Base-by-base conservation (phyloP, 108 stramenopile species). In the Cyclostephanos tholiformis region DNA sequence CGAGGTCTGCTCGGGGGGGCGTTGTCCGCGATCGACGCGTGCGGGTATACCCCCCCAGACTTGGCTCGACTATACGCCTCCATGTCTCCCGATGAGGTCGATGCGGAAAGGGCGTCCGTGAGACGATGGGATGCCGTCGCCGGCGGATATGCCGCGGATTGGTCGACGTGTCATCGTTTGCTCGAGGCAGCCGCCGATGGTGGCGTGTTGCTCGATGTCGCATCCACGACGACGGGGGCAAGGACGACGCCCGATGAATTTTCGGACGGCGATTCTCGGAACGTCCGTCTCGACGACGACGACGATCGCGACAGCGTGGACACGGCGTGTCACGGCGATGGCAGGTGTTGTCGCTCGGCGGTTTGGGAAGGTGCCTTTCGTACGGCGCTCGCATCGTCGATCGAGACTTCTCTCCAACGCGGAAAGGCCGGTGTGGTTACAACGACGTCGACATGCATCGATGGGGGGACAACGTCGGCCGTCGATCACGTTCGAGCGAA, bases 51-150 rank as follows among this genome's bases (percentile, higher is more conserved):
- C 30, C 73, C 91, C 0, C 55, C 91, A 44, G 76, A 86, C 38
- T 79, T 91, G 55, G 91, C 90, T 10, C 48, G 63, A 78, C 68
- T 32, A 72, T 23, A 60, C 53, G 65, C 68, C 22, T 39, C 73
- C 3, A 55, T 79, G 35, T 44, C 70, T 39, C 25, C 67, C 26
- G 69, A 44, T 16, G 77, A 84, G 60, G 29, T 72, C 48, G 84
- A 89, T 17, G 19, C 69, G 27, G 89, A 92, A 43, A 67, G 62
- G 55, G 50, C 56, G 13, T 76, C 75, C 11, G 85, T 92, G 4
- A 83, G 85, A 30, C 74, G 94, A 72, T 95, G 91, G 94, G 90
- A 95, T 77, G 67, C 38, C 1, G 82, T 95, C n/a, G 89, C 94
- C 5, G 94, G 90, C 23, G 87, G 80, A 13, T 38, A 65, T 1